phyloP scores from a whole-genome alignment of 2,329 filamentous ascomycete species.

The Colletotrichum sidae region DNA sequence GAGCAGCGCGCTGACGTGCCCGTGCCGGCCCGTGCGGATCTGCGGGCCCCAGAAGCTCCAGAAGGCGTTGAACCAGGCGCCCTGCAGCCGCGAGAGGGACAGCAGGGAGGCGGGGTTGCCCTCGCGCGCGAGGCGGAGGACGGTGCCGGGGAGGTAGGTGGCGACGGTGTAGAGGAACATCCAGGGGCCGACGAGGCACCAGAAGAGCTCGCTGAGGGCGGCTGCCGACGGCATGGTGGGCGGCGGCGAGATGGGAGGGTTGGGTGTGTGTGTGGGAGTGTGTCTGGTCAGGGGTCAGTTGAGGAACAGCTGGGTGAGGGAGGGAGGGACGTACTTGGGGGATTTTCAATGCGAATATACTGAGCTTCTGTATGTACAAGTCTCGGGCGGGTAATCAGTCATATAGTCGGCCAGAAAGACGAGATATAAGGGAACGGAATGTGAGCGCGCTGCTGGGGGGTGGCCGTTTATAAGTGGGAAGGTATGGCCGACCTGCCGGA shows the following conservation, averaged over 20 bases:
- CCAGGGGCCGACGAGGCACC: slow-evolving; percentile 60
- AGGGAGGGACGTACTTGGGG: background rate
- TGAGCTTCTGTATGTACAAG: too few species aligned
- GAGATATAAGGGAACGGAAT: background rate
- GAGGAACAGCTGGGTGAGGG: background rate
- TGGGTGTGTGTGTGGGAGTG: too few species aligned
- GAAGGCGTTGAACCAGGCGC: slow-evolving; percentile 71
- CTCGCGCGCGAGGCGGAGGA: slow-evolving; percentile 54
- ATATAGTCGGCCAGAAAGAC: background rate
- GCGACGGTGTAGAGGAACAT: slow-evolving; percentile 62
- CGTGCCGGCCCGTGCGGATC: slow-evolving; percentile 55
- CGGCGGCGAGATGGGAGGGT: background rate
- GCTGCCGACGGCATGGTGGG: slow-evolving; percentile 42
- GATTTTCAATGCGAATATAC: too few species aligned
- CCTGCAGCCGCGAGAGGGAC: slow-evolving; percentile 54
- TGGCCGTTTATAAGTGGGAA: slow-evolving; percentile 24
- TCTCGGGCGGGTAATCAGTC: background rate
- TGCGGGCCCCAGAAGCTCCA: slow-evolving; percentile 67
- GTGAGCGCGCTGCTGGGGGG: background rate
- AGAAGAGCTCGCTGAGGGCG: slow-evolving; percentile 39
- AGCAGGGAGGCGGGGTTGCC: slow-evolving; percentile 52
- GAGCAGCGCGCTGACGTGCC: slow-evolving; percentile 64
- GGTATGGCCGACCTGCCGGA: slow-evolving; percentile 1
- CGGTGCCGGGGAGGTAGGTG: slow-evolving; percentile 63
- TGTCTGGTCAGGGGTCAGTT: background rate